Base-by-base conservation (phyloP, 2,329 filamentous ascomycete genomes). In the Pyrenochaeta sp. region DNA sequence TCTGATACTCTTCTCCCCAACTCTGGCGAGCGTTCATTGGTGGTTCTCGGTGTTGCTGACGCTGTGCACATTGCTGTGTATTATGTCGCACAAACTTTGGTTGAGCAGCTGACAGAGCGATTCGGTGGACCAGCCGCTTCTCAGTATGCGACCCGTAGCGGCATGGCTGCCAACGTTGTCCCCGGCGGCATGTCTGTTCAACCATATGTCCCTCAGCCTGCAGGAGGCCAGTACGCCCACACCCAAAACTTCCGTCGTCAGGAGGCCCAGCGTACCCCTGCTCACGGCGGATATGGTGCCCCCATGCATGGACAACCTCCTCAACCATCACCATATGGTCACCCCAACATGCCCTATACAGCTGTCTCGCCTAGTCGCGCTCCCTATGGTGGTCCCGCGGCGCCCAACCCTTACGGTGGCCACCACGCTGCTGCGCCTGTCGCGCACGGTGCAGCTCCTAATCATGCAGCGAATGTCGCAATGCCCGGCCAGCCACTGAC, bases 101-200 rank as follows among this genome's bases (percentile, higher is more conserved):
- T 96, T 47, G 95, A 99, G 83, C 95, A 99, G 81, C 85, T 99
- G 58, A 97, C 95, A 52, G 95, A 99, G 78, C 90, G 95, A 42
- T 99, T 98, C 69, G 94, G 95, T 52, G 95, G 95, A 5, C 93
- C 95, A 22, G 93, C 93, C 56, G 94, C 95, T 49, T 99, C 95
- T n/a, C 94, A 95, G 30, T 99, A 99, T 76, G 95, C 95, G 46
- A 97, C 94, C 46, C 90, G 95, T 65, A 97, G 92, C 73, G 95
- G 95, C 62, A 93, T 92, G 49, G 93, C 95, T 50, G 92, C 94
- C 56, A 94, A 94, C 50, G 92, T 94, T 34, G 92, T 98, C 15
- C 95, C 95, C 24, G 95, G 95, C 59, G 95, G 95, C 61, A 97
- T 99, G 93, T 95, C 98, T 78, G 95, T 99, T 49, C 93, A 98